A percentile compares a stretch with the other conserved stretches of the same genome.
Conservation (phyloP, 1,284 basidiomycete species). For the Neolentinus lepideus region DNA sequence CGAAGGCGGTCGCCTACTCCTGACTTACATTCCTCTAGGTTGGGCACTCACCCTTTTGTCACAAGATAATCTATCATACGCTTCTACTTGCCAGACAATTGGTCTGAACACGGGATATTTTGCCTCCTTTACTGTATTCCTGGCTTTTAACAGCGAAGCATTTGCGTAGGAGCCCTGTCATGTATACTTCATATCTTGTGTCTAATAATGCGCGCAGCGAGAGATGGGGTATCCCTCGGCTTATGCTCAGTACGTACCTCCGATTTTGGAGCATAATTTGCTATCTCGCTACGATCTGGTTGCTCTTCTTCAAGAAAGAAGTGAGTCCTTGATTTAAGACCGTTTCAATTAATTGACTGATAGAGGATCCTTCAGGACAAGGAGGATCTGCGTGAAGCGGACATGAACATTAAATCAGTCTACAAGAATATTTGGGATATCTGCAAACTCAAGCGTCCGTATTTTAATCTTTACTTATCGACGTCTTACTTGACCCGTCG, state of each 20-base stretch:
- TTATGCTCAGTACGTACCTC: slow-evolving; percentile 80
- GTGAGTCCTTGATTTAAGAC: slow-evolving; percentile 27
- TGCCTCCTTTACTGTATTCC: slow-evolving; percentile 94
- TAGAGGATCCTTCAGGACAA: slow-evolving; percentile 45
- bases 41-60: slow-evolving; percentile 98
- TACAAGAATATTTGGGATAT: slow-evolving; percentile 96
- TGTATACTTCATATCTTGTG: slow-evolving; percentile 1
- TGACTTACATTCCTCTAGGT: slow-evolving; percentile 33
- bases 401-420: slow-evolving; percentile 87
- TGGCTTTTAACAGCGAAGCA: slow-evolving; percentile 92
- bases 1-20: neutral
- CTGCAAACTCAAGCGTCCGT: slow-evolving; percentile 82
- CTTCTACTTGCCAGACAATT: slow-evolving; percentile 97
- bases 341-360: neutral
- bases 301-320: slow-evolving; percentile 88
- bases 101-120: slow-evolving; percentile 97
- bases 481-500: neutral
- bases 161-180: slow-evolving; percentile 62
- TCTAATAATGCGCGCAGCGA: slow-evolving; percentile 27
- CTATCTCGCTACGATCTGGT: slow-evolving; percentile 80
- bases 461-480: neutral
- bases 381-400: slow-evolving; percentile 63
- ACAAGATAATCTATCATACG: slow-evolving; percentile 92
- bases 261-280: slow-evolving; percentile 84
- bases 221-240: slow-evolving; percentile 83